These are phyloP conservation scores for Pythium periplocum DNA, from an alignment of 352 stramenopile species.

Conservation along the genomic window DNA sequence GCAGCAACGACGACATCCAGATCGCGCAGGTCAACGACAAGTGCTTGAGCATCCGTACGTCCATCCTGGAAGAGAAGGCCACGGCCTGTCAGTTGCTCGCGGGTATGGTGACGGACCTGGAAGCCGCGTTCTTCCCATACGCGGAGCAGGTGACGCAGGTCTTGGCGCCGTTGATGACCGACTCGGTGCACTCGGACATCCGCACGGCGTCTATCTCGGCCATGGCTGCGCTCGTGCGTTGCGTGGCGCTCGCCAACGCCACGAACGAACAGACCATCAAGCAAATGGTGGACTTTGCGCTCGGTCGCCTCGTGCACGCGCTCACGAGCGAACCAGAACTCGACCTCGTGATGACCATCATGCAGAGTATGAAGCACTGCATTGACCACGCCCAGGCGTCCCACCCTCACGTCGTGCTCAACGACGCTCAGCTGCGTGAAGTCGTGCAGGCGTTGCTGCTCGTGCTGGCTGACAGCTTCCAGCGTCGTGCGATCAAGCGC, in stretches of 20 bases:
- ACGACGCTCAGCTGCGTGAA: slow-evolving; percentile 69
- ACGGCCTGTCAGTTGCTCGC: slow-evolving; percentile 77
- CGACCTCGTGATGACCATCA: slow-evolving; percentile 81
- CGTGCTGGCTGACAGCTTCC: slow-evolving; percentile 76
- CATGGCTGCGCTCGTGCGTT: slow-evolving; percentile 75
- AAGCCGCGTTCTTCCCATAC: slow-evolving; percentile 84
- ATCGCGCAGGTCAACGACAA: slow-evolving; percentile 82
- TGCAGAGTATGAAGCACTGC: slow-evolving; percentile 81
- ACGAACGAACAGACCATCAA: slow-evolving; percentile 35
- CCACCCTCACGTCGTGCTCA: slow-evolving; percentile 44
- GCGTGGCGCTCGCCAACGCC: slow-evolving; percentile 45
- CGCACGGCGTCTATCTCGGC: slow-evolving; percentile 70
- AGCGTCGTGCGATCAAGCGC: slow-evolving; percentile 58
- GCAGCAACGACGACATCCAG: slow-evolving; percentile 65
- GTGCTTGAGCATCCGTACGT: slow-evolving; percentile 78
- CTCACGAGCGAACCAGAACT: slow-evolving; percentile 78
- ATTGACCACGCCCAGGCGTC: slow-evolving; percentile 38
- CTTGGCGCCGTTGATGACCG: slow-evolving; percentile 71
- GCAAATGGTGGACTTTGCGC: slow-evolving; percentile 82
- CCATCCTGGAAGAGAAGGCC: slow-evolving; percentile 77
- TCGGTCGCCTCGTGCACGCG: slow-evolving; percentile 69
- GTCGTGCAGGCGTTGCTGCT: slow-evolving; percentile 69
- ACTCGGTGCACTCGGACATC: slow-evolving; percentile 84
- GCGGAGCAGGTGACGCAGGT: slow-evolving; percentile 82
- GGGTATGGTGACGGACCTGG: slow-evolving; percentile 69